Conservation (phyloP, 1,284 basidiomycete genomes). For the Puccinia polysora region DNA sequence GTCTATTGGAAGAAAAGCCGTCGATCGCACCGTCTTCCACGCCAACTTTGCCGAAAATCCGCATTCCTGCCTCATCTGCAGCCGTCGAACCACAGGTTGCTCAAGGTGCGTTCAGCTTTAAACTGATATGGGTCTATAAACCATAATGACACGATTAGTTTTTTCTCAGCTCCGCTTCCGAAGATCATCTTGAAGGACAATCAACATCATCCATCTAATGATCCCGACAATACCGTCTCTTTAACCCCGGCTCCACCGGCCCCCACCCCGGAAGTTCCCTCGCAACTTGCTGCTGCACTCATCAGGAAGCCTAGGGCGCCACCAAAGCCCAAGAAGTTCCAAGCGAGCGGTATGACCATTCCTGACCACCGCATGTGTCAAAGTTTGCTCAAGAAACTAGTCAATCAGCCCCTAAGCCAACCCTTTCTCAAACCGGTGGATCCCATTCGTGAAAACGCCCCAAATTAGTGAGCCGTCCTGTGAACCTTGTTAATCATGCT, state of each 20-base stretch:
- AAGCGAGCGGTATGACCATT: constrained; percentile 72
- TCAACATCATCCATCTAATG: constrained; percentile 6
- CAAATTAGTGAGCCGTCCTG: constrained; percentile 78
- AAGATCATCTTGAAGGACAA: constrained; percentile 37
- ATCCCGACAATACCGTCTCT: not conserved
- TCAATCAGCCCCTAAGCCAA: constrained; percentile 53
- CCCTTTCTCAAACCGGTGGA: constrained; percentile 38
- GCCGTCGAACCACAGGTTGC: constrained; percentile 31
- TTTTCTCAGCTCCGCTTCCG: constrained; percentile 5
- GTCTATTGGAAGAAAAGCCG: constrained; percentile 48
- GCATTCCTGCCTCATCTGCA: constrained; percentile 23
- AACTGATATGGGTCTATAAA: no score
- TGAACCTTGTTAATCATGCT: constrained; percentile 52
- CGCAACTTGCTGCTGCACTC: constrained; percentile 48
- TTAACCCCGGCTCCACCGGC: not conserved
- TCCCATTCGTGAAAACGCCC: constrained; percentile 60
- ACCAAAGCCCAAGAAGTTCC: constrained; percentile 62
- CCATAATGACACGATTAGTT: not conserved
- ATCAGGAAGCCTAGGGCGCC: constrained; percentile 52
- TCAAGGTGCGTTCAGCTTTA: no score
- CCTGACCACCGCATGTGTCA: constrained; percentile 75
- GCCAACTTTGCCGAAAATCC: constrained; percentile 34
- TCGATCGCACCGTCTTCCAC: constrained; percentile 31
- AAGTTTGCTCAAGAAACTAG: constrained; percentile 74
- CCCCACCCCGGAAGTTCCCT: constrained; percentile 28